phyloP scores from a whole-genome alignment of 805 yeast species.

The Candida sonorensis region DNA sequence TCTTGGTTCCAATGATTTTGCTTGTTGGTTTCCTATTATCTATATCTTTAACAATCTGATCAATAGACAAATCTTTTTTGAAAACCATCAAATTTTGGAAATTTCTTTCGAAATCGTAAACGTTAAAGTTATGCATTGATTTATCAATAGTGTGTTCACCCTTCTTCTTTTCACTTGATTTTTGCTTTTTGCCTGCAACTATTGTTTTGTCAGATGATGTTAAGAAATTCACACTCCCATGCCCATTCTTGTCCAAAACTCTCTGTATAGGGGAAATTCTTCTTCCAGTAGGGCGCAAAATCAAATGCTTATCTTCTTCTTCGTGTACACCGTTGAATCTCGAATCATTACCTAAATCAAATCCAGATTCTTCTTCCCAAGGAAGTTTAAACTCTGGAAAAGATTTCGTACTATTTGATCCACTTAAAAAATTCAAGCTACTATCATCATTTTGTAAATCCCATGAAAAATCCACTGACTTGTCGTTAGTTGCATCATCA shows the following conservation, averaged over 20 bases:
- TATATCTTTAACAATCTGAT: constrained; percentile 19
- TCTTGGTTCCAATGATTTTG: constrained; percentile 12
- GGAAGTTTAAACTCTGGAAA: constrained; percentile 1
- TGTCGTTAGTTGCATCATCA: too few relatives aligned
- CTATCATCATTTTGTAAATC: too few relatives aligned
- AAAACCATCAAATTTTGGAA: constrained; percentile 24
- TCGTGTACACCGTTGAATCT: neutral
- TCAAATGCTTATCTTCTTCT: constrained; percentile 12
- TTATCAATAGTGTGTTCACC: constrained; percentile 4
- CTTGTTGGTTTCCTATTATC: constrained; percentile 23
- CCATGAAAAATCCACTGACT: constrained; percentile 6
- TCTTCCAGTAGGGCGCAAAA: constrained; percentile 20
- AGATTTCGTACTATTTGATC: neutral
- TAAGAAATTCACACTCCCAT: too few relatives aligned
- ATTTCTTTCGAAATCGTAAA: constrained; percentile 24
- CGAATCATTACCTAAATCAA: too few relatives aligned
- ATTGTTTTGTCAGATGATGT: neutral
- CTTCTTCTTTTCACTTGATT: too few relatives aligned
- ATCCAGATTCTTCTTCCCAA: constrained; percentile 3
- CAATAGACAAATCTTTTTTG: constrained; percentile 16
- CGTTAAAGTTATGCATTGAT: constrained; percentile 9
- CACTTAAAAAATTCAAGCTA: too few relatives aligned
- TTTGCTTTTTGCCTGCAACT: neutral
- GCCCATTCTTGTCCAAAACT: neutral
- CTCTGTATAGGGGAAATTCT: constrained; percentile 15